These are phyloP conservation scores for Fusarium pseudograminearum DNA, from an alignment of 2,329 filamentous ascomycete genomes.

Conservation along the genomic window DNA sequence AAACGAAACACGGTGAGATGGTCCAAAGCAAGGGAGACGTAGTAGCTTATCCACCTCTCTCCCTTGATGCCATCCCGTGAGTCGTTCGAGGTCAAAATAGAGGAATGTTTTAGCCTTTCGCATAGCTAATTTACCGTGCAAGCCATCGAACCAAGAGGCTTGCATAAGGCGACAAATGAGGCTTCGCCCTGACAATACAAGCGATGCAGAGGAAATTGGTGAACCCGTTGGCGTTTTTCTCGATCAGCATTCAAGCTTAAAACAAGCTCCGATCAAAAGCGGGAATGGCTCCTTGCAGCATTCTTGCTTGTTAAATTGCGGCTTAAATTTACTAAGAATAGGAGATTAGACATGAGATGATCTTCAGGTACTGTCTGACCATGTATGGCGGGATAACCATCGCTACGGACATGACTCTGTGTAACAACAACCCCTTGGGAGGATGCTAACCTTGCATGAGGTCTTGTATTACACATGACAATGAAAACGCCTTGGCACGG, in stretches of 20 bases:
- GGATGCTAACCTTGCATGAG: slow-evolving; percentile 12
- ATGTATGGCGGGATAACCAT: neutral
- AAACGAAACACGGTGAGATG: neutral
- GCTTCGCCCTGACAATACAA: slow-evolving; percentile 1
- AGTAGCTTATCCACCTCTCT: neutral
- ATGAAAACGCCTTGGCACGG: slow-evolving; percentile 18
- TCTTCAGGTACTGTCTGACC: slow-evolving; percentile 25
- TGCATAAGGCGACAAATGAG: slow-evolving; percentile 27
- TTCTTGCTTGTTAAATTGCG: slow-evolving; percentile 17
- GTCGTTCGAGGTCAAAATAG: slow-evolving; percentile 8
- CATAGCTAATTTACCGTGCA: slow-evolving; percentile 16
- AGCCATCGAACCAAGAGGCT: slow-evolving; percentile 15
- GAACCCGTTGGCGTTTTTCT: slow-evolving; percentile 15
- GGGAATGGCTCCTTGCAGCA: slow-evolving; percentile 21
- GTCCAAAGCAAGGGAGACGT: slow-evolving; percentile 26
- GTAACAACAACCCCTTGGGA: slow-evolving; percentile 2
- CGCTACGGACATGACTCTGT: neutral
- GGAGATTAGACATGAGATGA: slow-evolving; percentile 11
- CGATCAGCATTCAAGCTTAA: neutral
- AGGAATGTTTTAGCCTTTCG: neutral
- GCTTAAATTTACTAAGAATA: neutral
- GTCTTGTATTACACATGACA: neutral
- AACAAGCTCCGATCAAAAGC: slow-evolving; percentile 2
- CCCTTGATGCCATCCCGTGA: slow-evolving; percentile 3
- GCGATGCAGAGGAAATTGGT: slow-evolving; percentile 27